Conservation (phyloP, 208 protist species). For the Blastocrithidia nonstop region DNA sequence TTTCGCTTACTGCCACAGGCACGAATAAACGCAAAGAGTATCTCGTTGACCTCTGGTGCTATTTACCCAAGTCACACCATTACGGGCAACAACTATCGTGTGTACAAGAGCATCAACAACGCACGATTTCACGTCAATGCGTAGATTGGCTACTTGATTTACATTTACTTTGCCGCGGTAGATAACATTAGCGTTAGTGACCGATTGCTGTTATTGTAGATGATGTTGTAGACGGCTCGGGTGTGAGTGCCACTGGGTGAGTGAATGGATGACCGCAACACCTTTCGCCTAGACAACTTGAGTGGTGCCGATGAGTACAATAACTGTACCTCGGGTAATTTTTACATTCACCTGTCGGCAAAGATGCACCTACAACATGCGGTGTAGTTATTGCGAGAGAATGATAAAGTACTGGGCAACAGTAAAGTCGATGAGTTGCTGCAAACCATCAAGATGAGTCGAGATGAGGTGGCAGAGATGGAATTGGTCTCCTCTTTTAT, state of each 20-base stretch:
- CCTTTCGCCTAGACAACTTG: constrained; percentile 78
- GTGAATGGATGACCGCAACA: constrained; percentile 54
- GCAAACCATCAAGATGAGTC: constrained; percentile 37
- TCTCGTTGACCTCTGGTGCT: constrained; percentile 54
- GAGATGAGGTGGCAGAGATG: constrained; percentile 47
- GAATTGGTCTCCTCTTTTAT: constrained; percentile 28
- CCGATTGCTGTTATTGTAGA: constrained; percentile 55
- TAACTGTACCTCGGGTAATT: constrained; percentile 57
- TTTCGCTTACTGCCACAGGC: constrained; percentile 58
- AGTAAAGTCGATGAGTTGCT: constrained; percentile 28
- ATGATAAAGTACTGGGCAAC: constrained; percentile 26
- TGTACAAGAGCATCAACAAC: constrained; percentile 26
- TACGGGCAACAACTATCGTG: constrained; percentile 18
- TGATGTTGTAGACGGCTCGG: constrained; percentile 76
- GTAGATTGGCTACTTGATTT: constrained; percentile 67
- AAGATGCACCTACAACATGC: constrained; percentile 49
- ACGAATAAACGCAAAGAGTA: constrained; percentile 36
- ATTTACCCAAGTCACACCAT: constrained; percentile 69
- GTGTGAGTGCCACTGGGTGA: constrained; percentile 76
- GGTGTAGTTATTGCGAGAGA: constrained; percentile 28
- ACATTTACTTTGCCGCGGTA: constrained; percentile 43
- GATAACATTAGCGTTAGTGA: constrained; percentile 29
- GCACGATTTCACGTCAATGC: constrained; percentile 66
- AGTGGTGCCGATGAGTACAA: constrained; percentile 76
- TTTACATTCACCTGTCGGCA: constrained; percentile 83